Evolutionary conservation across 257 asterid species (phyloP).

Genomic region (Solanum etuberosum): DNA sequence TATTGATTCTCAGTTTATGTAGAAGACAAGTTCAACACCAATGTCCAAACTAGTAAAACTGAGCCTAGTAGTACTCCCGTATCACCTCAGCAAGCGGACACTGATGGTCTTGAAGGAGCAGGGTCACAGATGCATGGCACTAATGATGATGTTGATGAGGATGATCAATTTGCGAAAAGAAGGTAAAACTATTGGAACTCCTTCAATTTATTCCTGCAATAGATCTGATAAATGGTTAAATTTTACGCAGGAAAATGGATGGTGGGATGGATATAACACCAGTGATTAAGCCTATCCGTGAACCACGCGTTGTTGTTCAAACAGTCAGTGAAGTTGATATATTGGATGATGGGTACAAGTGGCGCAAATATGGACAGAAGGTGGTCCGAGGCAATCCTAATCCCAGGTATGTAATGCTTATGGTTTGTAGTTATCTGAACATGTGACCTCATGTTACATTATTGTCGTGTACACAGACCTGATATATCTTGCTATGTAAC

Average conservation of each 20-base stretch:
- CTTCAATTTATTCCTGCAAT: background rate
- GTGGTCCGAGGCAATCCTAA: slow-evolving; percentile 97
- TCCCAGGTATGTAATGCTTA: slow-evolving; percentile 51
- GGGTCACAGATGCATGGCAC: slow-evolving; percentile 40
- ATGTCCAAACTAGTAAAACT: slow-evolving; percentile 9
- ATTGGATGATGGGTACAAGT: slow-evolving; percentile 90
- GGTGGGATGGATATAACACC: slow-evolving; percentile 63
- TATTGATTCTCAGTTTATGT: slow-evolving; percentile 1
- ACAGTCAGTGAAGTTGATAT: slow-evolving; percentile 96
- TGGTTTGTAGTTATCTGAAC: background rate
- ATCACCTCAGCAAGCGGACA: slow-evolving; percentile 64
- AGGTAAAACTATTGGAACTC: slow-evolving; percentile 30
- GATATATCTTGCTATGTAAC: background rate
- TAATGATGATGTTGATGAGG: slow-evolving; percentile 65
- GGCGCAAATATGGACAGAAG: slow-evolving; percentile 99
- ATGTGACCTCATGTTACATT: background rate
- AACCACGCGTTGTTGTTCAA: slow-evolving; percentile 94
- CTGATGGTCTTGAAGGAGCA: slow-evolving; percentile 45
- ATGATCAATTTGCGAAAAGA: slow-evolving; percentile 59
- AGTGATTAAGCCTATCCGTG: slow-evolving; percentile 83
- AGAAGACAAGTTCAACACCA: slow-evolving; percentile 47
- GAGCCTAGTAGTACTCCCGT: slow-evolving; percentile 56
- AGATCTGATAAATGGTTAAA: background rate
- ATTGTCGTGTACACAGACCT: background rate
- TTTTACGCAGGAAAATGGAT: slow-evolving; percentile 66